Base-by-base conservation (phyloP, 495 filamentous ascomycete genomes). In the Penicillium salamii region DNA sequence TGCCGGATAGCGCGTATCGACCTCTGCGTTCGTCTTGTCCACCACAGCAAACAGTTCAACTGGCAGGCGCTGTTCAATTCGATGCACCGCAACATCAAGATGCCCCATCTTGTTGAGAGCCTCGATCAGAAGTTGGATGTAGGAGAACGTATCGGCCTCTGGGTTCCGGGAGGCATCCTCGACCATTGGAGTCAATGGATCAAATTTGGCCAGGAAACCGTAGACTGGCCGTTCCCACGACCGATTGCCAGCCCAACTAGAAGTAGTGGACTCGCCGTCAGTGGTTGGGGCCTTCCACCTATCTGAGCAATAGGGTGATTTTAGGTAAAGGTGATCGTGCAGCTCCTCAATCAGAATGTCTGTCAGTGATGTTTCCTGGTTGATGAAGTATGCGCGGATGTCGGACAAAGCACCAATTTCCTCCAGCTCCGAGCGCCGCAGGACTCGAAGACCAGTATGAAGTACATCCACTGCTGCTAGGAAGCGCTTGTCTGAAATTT, bases 341-440 rank as follows among this genome's bases (percentile, higher is more conserved):
- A 99, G 73, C 66, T 99, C 93, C 67, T 99, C 93, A 38, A 97
- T 83, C 58, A 99, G 59, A 34, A 97, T 97, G 65, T 99, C 93
- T 50, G 90, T 92, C 47, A 99, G 71, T 4, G 88, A 88, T 2
- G 82, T 84, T 69, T 97, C 92, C 67, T 99, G 93, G 62, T 95
- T 97, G 40, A 82, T 83, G 52, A 99, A 84, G 59, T 97, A 96
- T 49, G 85, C 83, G 29, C 88, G 81, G 46, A 97, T 71, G 55
- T 97, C 93, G 29, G 83, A 82, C 52, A 99, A 69, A 19, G 91
- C 92, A 0, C 90, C 92, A 52, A 99, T 93, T 32, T 89, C 83
- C 42, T 97, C 93, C 63, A 97, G 80, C 53, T 95, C 93, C 3
- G 91, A 88, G 50, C 84, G 87, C 29, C 90, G 79, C 53, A 97